A percentile compares a stretch with the other conserved stretches of the same genome.
Evolutionary conservation across 306 rosid species (phyloP).

Genomic region (Luffa aegyptiaca): DNA sequence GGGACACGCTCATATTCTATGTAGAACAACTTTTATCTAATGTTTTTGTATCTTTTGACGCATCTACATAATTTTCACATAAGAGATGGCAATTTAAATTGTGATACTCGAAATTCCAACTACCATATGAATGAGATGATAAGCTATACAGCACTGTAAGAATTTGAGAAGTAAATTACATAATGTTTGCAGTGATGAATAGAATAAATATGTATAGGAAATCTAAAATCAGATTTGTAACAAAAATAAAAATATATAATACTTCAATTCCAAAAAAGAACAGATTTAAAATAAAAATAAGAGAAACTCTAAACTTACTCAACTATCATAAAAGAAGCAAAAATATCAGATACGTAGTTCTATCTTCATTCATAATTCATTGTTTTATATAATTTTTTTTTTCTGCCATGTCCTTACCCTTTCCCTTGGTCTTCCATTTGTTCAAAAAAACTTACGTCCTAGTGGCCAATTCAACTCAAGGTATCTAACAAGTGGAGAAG

Average conservation of each 20-base stretch:
- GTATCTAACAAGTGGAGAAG: neutral
- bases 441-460: neutral
- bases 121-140: neutral
- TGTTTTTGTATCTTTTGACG: neutral
- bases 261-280: no score
- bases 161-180: neutral
- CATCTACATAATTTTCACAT: neutral
- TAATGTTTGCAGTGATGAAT: neutral
- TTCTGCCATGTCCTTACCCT: neutral
- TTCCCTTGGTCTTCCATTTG: neutral
- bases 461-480: neutral
- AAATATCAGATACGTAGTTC: neutral
- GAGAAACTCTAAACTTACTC: neutral
- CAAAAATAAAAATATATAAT: no score
- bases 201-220: neutral
- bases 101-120: neutral
- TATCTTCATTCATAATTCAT: neutral
- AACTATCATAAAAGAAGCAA: neutral
- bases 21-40: neutral
- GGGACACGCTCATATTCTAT: neutral
- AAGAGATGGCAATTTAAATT: neutral
- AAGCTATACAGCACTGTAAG: neutral
- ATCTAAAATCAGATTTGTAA: neutral
- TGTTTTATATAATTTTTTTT: neutral
- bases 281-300: neutral